Base-by-base conservation (phyloP, 108 stramenopile species). In the Fragilaria crotonensis region DNA sequence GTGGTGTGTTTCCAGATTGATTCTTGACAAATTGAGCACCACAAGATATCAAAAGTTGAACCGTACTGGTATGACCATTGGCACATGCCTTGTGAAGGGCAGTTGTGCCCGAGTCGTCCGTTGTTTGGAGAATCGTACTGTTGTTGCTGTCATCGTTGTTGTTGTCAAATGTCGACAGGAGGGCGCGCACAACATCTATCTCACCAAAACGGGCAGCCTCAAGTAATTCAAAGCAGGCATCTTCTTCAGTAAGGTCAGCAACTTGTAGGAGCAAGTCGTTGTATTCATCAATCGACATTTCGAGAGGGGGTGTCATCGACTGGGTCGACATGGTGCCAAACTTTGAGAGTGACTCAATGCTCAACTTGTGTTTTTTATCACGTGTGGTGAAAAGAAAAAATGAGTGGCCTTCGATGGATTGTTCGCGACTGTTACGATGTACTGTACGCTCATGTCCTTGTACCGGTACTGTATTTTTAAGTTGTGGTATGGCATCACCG, bases 1-100 rank as follows among this genome's bases (percentile, higher is more conserved):
- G 56, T 20, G 93, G 89, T 30, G 93, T 83, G 57, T 87, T 87
- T 11, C 93, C 89, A 28, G 72, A 66, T 21, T 66, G 57, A 49
- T 93, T 93, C 9, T 63, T 23, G 21, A 62, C 53, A 41, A 64
- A 54, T 21, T 54, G 41, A n/a, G 67, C 73, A 31, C 64, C 60
- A 1, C 59, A 21, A 32, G 32, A 54, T 2, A 89, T 46, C 30
- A 94, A 61, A 11, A 89, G 50, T 48, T 67, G 57, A 0, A 74
- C 80, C 4, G 79, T 59, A 7, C 56, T 52, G 4, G 59, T 51
- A 54, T 90, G 83, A 1, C 85, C 85, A 51, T 90, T 94, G 19
- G 89, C 93, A 48, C 77, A 73, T 0, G 89, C 87, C 68, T 81
- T 83, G 72, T 90, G 93, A 7, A 94, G 62, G 18, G 89, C 77